Evolutionary conservation across 2,329 filamentous ascomycete genomes (phyloP), one percentile per base, ranked within the genome.

Genomic region (Coniella vitis): DNA sequence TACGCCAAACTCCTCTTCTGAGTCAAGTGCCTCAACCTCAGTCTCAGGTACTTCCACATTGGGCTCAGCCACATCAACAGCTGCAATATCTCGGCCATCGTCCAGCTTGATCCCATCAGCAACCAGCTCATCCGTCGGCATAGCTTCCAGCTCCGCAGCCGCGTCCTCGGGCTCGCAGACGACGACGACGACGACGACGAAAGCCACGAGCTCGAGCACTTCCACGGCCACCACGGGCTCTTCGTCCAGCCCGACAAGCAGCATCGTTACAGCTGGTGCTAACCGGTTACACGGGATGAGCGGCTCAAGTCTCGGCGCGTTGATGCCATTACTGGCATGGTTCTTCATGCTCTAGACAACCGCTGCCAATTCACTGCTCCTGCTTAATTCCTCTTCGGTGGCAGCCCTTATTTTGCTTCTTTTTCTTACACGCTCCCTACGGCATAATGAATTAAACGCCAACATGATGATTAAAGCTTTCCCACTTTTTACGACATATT

Each of bases 251-350:
- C 3, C 40, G 10, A 37, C 48, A 16, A 45, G 36, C 12, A 22
- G 44, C 9, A 34, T 34, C 8, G 42, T 16, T 13, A 35, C 22
- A 14, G 42, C 49, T 29, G 48, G 39, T 8, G 38, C 49, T 7
- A 31, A 14, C 12, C 37, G 29, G 14, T 41, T 50, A 7, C 51
- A 29, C 1, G 34, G 43, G 20, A 20, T 38, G 20, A n/a, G 45
- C 17, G 13, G 44, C 4, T 38, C 48, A 36, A 22, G 49, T 25
- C 45, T 46, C 31, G 45, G 31, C 5, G 38, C 31, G 12, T 34
- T 48, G 8, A 29, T 54, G 21, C 52, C 49, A 19, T 21, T 52
- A 1, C 19, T 54, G 35, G 42, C 38, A 9, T 54, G 41, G 20
- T n/a, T 54, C 14, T 39, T 54, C 16, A 19, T 52, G 45, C 5